These are phyloP conservation scores for Psilocybe cyanescens DNA, from an alignment of 768 basidiomycete genomes.

Conservation along the genomic window DNA sequence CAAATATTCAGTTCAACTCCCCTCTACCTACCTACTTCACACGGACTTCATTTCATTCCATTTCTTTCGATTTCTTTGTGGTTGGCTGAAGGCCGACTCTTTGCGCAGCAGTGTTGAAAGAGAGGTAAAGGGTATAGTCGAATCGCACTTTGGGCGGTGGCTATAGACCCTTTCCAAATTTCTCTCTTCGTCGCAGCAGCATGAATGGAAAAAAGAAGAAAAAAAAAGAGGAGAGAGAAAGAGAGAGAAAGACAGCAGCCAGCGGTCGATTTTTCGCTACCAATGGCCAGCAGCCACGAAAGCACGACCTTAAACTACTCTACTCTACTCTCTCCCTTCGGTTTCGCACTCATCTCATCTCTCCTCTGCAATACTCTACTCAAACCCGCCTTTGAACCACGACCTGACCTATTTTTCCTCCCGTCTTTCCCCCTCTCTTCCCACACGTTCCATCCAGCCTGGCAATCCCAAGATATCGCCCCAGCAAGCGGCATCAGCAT, in stretches of 20 bases:
- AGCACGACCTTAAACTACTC: slow-evolving; percentile 14
- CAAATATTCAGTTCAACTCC: not conserved
- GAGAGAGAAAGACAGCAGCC: not conserved
- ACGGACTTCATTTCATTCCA: slow-evolving; percentile 21
- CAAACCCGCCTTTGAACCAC: slow-evolving; percentile 34
- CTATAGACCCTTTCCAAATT: not conserved
- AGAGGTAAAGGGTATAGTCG: slow-evolving; percentile 1
- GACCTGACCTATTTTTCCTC: slow-evolving; percentile 42
- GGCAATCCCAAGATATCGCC: slow-evolving; percentile 84
- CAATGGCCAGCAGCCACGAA: slow-evolving; percentile 1
- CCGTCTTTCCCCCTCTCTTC: slow-evolving; percentile 6
- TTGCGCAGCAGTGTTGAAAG: slow-evolving; percentile 20
- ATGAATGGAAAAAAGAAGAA: slow-evolving; percentile 7
- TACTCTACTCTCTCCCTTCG: slow-evolving; percentile 22
- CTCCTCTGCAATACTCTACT: slow-evolving; percentile 41
- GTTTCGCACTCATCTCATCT: slow-evolving; percentile 34
- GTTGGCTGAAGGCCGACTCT: slow-evolving; percentile 49
- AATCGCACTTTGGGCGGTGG: slow-evolving; percentile 1
- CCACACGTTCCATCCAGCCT: slow-evolving; percentile 53
- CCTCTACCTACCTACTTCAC: slow-evolving; percentile 23
- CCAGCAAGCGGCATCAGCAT: slow-evolving; percentile 74
- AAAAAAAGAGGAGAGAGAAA: not conserved
- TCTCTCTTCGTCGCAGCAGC: not conserved
- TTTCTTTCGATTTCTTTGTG: slow-evolving; percentile 28
- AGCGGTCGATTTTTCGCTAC: slow-evolving; percentile 2